Base-by-base conservation (phyloP, 2,329 filamentous ascomycete genomes). In the Lasiodiplodia theobromae region DNA sequence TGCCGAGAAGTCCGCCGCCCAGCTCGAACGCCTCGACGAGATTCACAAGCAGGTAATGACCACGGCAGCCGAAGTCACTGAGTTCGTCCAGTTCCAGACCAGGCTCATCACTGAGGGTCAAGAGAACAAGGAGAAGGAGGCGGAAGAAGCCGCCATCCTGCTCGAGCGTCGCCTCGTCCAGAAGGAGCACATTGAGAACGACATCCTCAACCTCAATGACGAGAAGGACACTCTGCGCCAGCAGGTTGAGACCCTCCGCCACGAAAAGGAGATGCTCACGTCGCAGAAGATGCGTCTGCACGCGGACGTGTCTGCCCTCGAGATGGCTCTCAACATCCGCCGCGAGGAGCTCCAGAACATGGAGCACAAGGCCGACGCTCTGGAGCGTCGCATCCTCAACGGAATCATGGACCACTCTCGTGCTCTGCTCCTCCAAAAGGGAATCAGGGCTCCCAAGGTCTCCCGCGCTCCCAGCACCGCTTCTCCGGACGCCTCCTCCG, bases 361-460 rank as follows among this genome's bases (percentile, higher is more conserved):
- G 92, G 95, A 98, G 78, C 84, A 87, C 12, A 92, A 95, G 71
- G 96, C 95, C 2, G 94, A 97, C 78, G 88, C 89, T 3, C 85
- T 99, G 28, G 96, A 99, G 82, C 92, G 94, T 65, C 90, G 96
- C 31, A 97, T 99, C 73, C 83, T 99, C 38, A 95, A 98, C 72
- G 94, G 95, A 31, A 93, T 98, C 71, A 96, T 99, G 82, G 94
- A 98, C 74, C 95, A 98, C 78, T 97, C 95, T 23, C 91, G 95
- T 7, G 90, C 95, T 31, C 86, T 97, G n/a, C 87, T 98, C 69
- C 92, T 96, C 83, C 85, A 72, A 70, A 77, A 71, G 70, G 78
- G 73, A 76, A 79, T 77, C 51, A 79, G 73, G 69, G 78, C 76
- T 37, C 70, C 49, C 23, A 66, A 28, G 63, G 53, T 58, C 16